Evolutionary conservation across 73 alveolate species (phyloP), one percentile per base, ranked within the genome.

Genomic region (Paramecium octaurelia): DNA sequence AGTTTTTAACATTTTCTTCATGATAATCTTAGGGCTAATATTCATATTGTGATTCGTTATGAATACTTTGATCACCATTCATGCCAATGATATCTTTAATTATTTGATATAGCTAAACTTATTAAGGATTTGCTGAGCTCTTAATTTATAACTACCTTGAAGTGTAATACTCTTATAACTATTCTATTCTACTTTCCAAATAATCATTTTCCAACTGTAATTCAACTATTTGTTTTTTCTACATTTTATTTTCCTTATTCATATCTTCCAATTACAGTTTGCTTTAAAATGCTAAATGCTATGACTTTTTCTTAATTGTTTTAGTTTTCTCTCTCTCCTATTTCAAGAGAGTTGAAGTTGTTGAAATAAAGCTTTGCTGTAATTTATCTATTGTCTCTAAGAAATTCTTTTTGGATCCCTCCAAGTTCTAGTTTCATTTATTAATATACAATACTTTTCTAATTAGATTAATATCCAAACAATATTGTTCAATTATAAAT

Each of bases 51-150:
- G 88, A 75, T 35, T 75, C 88, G 35, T 75, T 75, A 6, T 64
- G 84, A 38, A 42, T 38, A 38, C 31, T 75, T 23, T 75, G n/a
- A 75, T 75, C 88, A 11, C 88, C 88, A 75, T 75, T 75, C 88
- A 75, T 38, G 3, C 88, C 60, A 9, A 75, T 35, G 16, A 75
- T 75, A 34, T 75, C 88, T 23, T 75, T 35, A 2, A 75, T 75
- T 14, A 42, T 42, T 75, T 35, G 31, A 35, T 75, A 75, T 21
- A 75, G 14, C 10, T 35, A 38, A 9, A 75, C 18, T 8, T 29
- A n/a, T 12, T 75, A 42, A 38, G 88, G 88, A 38, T 29, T 75
- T 11, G 18, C 6, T 34, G 88, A 75, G 7, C 23, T 38, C 24
- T 75, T 75, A 10, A 75, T 38, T 75, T 75, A 38, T 75, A 42